A percentile compares a stretch with the other conserved stretches of the same genome.
Conservation (phyloP, 805 yeast species). For the Wickerhamomyces tratensis region DNA sequence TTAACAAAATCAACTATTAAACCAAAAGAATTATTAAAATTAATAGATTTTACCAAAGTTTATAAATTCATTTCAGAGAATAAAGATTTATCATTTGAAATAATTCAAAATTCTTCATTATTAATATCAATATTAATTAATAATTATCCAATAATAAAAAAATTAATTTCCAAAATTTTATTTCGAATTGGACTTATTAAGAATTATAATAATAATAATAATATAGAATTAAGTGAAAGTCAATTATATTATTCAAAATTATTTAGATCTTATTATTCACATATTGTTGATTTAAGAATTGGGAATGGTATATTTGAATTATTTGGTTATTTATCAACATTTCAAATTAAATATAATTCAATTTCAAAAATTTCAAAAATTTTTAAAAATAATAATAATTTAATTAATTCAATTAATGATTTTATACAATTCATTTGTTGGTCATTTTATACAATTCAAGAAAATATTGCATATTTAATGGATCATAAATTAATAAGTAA, state of each 20-base stretch:
- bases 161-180: too few relatives aligned
- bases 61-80: too few relatives aligned
- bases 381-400: constrained; percentile 2
- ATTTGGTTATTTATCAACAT: constrained; percentile 9
- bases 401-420: constrained; percentile 1
- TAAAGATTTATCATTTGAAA: too few relatives aligned
- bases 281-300: constrained; percentile 12
- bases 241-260: constrained; percentile 3
- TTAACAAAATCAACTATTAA: too few relatives aligned
- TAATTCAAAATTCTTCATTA: too few relatives aligned
- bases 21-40: too few relatives aligned
- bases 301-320: constrained; percentile 11
- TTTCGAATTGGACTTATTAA: too few relatives aligned
- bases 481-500: constrained; percentile 10
- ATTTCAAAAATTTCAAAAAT: constrained; percentile 4
- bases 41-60: too few relatives aligned
- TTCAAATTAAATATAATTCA: constrained; percentile 8
- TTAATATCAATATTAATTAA: too few relatives aligned
- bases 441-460: constrained; percentile 9
- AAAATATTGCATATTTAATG: constrained; percentile 11
- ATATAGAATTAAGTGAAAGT: background rate
- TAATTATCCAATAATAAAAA: too few relatives aligned
- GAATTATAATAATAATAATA: too few relatives aligned
- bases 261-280: constrained; percentile 8
- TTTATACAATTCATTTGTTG: constrained; percentile 7